phyloP scores from a whole-genome alignment of 805 yeast genomes.

The Maudiozyma turicensis region DNA sequence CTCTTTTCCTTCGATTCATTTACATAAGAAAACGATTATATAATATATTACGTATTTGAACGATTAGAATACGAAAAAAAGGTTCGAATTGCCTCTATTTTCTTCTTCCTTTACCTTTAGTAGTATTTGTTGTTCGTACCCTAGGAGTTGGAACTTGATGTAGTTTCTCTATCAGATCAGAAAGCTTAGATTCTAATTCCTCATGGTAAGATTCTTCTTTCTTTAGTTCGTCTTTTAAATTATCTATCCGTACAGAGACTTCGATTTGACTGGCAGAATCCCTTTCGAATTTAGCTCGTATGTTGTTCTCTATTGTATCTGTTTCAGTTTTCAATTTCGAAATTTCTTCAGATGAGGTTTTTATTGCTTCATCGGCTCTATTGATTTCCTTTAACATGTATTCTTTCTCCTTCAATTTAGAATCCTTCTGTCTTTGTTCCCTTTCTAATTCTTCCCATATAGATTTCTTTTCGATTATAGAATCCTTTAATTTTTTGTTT shows the following conservation, averaged over 20 bases:
- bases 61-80: no score
- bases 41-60: not conserved
- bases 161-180: conserved; percentile 11
- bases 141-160: conserved; percentile 19
- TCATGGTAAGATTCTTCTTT: conserved; percentile 8
- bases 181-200: conserved; percentile 11
- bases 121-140: conserved; percentile 12
- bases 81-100: not conserved
- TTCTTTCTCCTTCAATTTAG: conserved; percentile 46
- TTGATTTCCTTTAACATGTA: conserved; percentile 54
- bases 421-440: conserved; percentile 35
- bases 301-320: conserved; percentile 7
- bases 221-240: conserved; percentile 7
- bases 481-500: conserved; percentile 9
- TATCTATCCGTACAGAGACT: conserved; percentile 7
- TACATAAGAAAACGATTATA: not conserved
- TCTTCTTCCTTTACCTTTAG: conserved; percentile 5
- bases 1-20: not conserved
- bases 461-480: conserved; percentile 29
- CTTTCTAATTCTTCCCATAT: conserved; percentile 38
- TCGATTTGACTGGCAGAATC: conserved; percentile 4
- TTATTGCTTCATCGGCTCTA: conserved; percentile 41
- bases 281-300: conserved; percentile 8
- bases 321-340: conserved; percentile 8
- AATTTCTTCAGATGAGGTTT: conserved; percentile 34